A percentile compares a stretch with the other conserved stretches of the same genome.
Conservation (phyloP, 805 yeast species). For the Candida nanaspora region DNA sequence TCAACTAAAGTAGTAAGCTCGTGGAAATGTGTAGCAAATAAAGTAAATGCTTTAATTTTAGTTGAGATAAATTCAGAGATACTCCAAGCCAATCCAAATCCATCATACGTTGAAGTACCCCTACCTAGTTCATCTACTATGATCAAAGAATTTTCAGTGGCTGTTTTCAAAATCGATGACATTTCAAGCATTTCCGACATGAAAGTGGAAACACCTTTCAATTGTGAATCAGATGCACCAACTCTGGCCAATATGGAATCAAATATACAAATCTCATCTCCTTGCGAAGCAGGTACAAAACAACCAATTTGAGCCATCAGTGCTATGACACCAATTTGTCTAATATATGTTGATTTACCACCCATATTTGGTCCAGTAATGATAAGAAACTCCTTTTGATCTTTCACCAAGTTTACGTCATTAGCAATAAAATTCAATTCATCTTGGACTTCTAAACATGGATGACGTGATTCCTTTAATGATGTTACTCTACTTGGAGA, state of each 20-base stretch:
- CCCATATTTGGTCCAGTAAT: constrained; percentile 98
- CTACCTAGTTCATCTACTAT: constrained; percentile 94
- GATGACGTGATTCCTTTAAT: constrained; percentile 81
- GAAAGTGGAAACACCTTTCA: constrained; percentile 94
- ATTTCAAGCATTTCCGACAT: constrained; percentile 97
- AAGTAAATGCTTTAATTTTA: constrained; percentile 65
- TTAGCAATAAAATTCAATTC: constrained; percentile 87
- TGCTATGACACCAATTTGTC: constrained; percentile 84
- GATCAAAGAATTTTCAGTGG: constrained; percentile 71
- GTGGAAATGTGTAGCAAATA: constrained; percentile 97
- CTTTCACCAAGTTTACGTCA: constrained; percentile 63
- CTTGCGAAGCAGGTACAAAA: constrained; percentile 68
- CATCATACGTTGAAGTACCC: constrained; percentile 92
- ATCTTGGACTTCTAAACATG: constrained; percentile 89
- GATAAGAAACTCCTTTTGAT: constrained; percentile 60
- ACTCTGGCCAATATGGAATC: constrained; percentile 93
- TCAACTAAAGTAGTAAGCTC: constrained; percentile 80
- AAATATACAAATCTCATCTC: constrained; percentile 74
- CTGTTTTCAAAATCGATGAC: constrained; percentile 74
- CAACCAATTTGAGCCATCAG: constrained; percentile 87
- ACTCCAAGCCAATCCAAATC: constrained; percentile 97
- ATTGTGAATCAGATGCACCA: constrained; percentile 98
- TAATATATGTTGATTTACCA: constrained; percentile 88
- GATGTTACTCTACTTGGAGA: constrained; percentile 40
- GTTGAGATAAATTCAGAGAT: constrained; percentile 79